Base-by-base conservation (phyloP, 1,284 basidiomycete genomes). In the Tremellales sp. region DNA sequence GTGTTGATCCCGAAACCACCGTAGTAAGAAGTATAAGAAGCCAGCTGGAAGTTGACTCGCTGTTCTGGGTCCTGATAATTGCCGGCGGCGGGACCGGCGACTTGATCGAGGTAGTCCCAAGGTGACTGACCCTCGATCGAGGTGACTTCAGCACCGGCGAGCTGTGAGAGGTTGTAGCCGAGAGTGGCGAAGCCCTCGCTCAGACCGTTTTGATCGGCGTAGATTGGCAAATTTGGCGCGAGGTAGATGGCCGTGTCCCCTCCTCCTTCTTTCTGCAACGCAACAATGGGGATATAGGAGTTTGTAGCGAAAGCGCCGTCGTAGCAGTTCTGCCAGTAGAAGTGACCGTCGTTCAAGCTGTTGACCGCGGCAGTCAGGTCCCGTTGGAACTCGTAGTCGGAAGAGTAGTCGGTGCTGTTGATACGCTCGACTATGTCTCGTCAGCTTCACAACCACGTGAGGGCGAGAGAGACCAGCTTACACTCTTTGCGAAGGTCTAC, bases 371-470 rank as follows among this genome's bases (percentile, higher is more conserved):
- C 33, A 27, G 43, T 33, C 2, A 57, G 47, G 23, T 57, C 56
- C 13, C 22, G 21, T 36, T 57, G 56, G 39, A 57, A 57, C 12
- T 54, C 56, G 33, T 45, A 57, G 43, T 57, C 56, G 24, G 53
- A 52, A 6, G 48, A n/a, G 35, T 54, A 57, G 35, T 47, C 26
- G 13, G 43, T 49, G 10, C 17, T 15, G 37, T 46, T 49, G 47
- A 57, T 54, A 17, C 53, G 49, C 19, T 19, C 17, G 43, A 57
- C 53, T 54, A 31, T 4, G 5, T 19, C 24, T 15, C 43, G n/a
- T 33, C 5, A 36, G 24, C n/a, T 23, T 12, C n/a, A 29, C 21
- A 31, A 12, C 10, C 10, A 8, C 15, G 29, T 31, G 8, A n/a
- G n/a, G n/a, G 29, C 2, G 24, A 4, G 37, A 29, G 19, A 22